phyloP scores from a whole-genome alignment of 768 basidiomycete species.

The Pseudohyphozyma bogoriensis region DNA sequence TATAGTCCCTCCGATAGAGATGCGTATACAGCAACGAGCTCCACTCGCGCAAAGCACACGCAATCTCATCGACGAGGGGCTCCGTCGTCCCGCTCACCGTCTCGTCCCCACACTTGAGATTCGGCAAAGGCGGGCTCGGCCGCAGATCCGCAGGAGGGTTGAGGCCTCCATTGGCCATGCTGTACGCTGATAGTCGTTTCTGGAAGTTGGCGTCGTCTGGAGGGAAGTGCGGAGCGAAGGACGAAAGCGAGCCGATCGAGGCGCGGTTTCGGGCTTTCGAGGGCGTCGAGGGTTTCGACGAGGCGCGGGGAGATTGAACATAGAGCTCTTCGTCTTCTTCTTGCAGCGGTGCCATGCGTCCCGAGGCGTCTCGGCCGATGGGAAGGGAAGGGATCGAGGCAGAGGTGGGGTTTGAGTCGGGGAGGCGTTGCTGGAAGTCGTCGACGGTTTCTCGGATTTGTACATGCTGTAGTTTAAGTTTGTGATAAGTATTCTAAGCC shows the following conservation, averaged over 20 bases:
- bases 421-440: slow-evolving; percentile 22
- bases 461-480: too few species aligned
- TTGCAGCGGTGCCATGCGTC: slow-evolving; percentile 27
- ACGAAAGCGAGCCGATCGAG: slow-evolving; percentile 14
- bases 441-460: slow-evolving; percentile 32
- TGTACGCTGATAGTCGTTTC: too few species aligned
- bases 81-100: slow-evolving; percentile 70
- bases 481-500: too few species aligned
- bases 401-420: background rate
- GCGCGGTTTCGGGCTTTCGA: slow-evolving; percentile 10
- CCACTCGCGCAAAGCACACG: slow-evolving; percentile 93
- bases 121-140: slow-evolving; percentile 77
- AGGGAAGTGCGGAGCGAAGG: too few species aligned
- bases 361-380: too few species aligned
- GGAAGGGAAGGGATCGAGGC: background rate
- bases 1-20: slow-evolving; percentile 78
- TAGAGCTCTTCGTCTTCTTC: slow-evolving; percentile 31
- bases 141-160: slow-evolving; percentile 41
- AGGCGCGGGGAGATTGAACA: background rate
- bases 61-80: slow-evolving; percentile 94
- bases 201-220: too few species aligned
- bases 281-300: background rate
- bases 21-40: slow-evolving; percentile 83
- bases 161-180: too few species aligned
- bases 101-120: slow-evolving; percentile 89